phyloP scores from a whole-genome alignment of 1,284 basidiomycete genomes.

The Puccinia horiana region DNA sequence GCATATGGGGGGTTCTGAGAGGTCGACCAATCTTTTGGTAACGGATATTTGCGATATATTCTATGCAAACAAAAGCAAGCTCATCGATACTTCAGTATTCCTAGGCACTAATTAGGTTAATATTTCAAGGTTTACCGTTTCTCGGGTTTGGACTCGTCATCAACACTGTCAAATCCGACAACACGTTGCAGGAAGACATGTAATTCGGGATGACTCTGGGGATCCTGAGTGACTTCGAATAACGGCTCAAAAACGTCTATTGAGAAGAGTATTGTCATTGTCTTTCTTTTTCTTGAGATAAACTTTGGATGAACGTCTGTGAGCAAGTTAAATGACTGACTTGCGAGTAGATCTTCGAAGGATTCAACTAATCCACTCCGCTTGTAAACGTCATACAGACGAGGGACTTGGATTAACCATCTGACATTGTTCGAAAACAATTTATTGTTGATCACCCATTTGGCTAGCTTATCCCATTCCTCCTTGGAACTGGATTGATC shows the following conservation, averaged over 20 bases:
- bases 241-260: slow-evolving; percentile 88
- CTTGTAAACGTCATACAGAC: slow-evolving; percentile 95
- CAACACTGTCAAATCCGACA: slow-evolving; percentile 93
- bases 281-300: neutral
- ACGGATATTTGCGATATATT: slow-evolving; percentile 79
- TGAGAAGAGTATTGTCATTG: neutral
- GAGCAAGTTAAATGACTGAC: slow-evolving; percentile 64
- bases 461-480: slow-evolving; percentile 98
- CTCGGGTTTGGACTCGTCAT: slow-evolving; percentile 95
- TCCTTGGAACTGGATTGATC: slow-evolving; percentile 60
- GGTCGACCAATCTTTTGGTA: slow-evolving; percentile 85
- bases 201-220: slow-evolving; percentile 83
- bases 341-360: slow-evolving; percentile 86
- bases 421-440: slow-evolving; percentile 94
- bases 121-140: slow-evolving; percentile 62
- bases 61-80: neutral
- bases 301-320: neutral
- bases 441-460: slow-evolving; percentile 93
- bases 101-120: no score
- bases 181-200: slow-evolving; percentile 95
- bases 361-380: slow-evolving; percentile 78
- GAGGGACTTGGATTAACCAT: slow-evolving; percentile 95
- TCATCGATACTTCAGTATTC: neutral
- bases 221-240: slow-evolving; percentile 94
- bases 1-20: slow-evolving; percentile 88